phyloP scores from a whole-genome alignment of 169 alveolate species.

The Plasmodium gonderi region DNA sequence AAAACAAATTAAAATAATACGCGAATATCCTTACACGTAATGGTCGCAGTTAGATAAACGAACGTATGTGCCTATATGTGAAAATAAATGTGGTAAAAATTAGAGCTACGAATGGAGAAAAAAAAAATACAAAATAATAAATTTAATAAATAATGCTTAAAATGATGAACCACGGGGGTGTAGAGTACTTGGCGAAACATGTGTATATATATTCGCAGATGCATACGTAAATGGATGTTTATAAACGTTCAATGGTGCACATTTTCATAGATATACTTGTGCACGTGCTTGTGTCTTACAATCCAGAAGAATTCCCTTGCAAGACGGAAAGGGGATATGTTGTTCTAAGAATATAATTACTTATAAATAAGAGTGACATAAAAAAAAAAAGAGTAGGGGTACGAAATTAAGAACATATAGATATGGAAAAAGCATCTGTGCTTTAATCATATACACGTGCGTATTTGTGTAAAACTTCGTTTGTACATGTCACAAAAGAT shows the following conservation, averaged over 20 bases:
- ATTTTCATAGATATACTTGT: background rate
- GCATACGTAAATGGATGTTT: background rate
- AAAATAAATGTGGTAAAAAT: background rate
- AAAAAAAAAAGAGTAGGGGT: no score
- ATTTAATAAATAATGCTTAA: background rate
- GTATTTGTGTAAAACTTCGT: background rate
- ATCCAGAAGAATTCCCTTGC: background rate
- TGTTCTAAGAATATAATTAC: background rate
- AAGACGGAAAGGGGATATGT: background rate
- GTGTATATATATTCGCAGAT: background rate
- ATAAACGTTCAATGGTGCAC: background rate
- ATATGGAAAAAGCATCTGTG: background rate
- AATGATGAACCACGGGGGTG: background rate
- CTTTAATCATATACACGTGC: background rate
- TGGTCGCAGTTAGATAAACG: background rate
- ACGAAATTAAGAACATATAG: background rate
- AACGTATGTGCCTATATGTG: background rate
- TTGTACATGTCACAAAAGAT: background rate
- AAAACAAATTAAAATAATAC: no score
- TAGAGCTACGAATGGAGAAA: background rate
- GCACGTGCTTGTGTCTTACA: background rate
- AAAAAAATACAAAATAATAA: background rate
- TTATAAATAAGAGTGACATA: background rate
- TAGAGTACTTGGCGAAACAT: background rate
- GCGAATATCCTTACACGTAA: background rate